Conservation (phyloP, 2,329 filamentous ascomycete genomes). For the Elsinoe batatas region DNA sequence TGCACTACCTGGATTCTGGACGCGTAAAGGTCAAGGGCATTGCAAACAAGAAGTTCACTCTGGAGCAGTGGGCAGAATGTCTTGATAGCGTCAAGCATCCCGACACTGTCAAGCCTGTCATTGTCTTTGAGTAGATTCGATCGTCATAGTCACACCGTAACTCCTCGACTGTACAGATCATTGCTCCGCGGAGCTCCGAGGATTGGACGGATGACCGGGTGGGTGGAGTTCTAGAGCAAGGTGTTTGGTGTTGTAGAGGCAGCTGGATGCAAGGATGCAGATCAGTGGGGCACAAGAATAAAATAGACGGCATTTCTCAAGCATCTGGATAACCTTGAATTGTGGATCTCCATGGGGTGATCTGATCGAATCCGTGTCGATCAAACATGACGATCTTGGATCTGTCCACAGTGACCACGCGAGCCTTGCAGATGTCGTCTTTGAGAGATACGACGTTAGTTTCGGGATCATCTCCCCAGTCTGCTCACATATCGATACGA, state of each 20-base stretch:
- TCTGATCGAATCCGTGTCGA: neutral
- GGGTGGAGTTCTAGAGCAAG: neutral
- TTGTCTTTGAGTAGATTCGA: slow-evolving; percentile 26
- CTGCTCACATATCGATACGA: neutral
- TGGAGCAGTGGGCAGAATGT: slow-evolving; percentile 64
- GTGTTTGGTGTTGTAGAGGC: slow-evolving; percentile 4
- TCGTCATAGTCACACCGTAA: neutral
- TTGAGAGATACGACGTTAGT: neutral
- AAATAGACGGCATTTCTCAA: neutral
- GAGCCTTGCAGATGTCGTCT: neutral
- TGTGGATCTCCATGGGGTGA: neutral
- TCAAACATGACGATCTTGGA: neutral
- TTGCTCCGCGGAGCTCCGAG: neutral
- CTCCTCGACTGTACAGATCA: neutral
- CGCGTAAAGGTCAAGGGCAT: slow-evolving; percentile 57
- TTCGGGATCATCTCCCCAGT: neutral
- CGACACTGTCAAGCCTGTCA: slow-evolving; percentile 63
- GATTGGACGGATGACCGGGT: neutral
- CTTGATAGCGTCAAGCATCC: slow-evolving; percentile 63
- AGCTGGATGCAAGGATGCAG: slow-evolving; percentile 6
- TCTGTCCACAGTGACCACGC: neutral
- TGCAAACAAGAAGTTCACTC: slow-evolving; percentile 61
- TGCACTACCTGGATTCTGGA: slow-evolving; percentile 42
- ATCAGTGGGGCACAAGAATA: slow-evolving; percentile 10
- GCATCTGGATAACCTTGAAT: neutral